Conservation (phyloP, 306 rosid species). For the Oxytropis ochrocephala region DNA sequence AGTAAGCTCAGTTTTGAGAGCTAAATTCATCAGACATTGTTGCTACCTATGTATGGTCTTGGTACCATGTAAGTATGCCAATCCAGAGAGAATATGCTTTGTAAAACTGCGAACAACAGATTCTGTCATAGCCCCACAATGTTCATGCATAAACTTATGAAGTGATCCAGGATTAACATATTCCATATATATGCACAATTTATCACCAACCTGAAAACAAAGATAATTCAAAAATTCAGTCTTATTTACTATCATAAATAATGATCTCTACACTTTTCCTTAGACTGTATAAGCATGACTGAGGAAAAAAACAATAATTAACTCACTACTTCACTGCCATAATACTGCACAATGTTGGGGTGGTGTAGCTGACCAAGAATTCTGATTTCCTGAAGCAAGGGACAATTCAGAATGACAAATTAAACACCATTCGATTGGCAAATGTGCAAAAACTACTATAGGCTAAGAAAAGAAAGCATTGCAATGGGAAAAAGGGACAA, state of each 20-base stretch:
- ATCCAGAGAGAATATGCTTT: constrained; percentile 72
- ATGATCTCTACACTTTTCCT: background rate
- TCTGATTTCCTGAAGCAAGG: constrained; percentile 70
- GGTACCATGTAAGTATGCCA: constrained; percentile 69
- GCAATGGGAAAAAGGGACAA: background rate
- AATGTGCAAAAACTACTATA: background rate
- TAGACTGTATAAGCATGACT: background rate
- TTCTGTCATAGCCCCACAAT: constrained; percentile 67
- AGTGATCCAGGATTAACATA: constrained; percentile 85
- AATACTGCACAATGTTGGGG: constrained; percentile 83
- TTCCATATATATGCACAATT: constrained; percentile 82
- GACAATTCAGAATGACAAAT: constrained; percentile 19
- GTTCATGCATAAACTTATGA: constrained; percentile 65
- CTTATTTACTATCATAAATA: background rate
- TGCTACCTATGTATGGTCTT: constrained; percentile 82
- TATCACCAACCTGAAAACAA: constrained; percentile 58
- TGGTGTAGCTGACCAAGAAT: constrained; percentile 65
- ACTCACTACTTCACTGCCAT: constrained; percentile 84
- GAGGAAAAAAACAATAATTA: constrained; percentile 7
- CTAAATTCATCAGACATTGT: constrained; percentile 13
- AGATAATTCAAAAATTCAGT: constrained; percentile 1
- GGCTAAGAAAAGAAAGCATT: background rate
- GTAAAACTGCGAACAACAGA: constrained; percentile 85
- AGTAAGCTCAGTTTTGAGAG: background rate
- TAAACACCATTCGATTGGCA: background rate